These are phyloP conservation scores for Cyclotella cryptica DNA, from an alignment of 108 stramenopile species.

Conservation along the genomic window DNA sequence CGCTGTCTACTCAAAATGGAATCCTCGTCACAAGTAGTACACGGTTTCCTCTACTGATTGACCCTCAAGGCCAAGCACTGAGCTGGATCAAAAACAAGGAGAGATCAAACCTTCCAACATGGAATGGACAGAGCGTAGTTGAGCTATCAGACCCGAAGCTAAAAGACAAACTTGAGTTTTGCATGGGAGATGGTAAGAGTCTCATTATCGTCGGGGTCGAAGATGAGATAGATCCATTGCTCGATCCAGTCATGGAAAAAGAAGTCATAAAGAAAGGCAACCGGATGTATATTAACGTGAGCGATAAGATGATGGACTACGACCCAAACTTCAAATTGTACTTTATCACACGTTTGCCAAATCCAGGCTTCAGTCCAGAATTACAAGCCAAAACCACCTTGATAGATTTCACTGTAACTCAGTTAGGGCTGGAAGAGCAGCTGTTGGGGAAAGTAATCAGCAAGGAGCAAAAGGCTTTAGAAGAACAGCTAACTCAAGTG, in stretches of 20 bases:
- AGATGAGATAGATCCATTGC: constrained; percentile 93
- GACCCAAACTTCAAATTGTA: constrained; percentile 86
- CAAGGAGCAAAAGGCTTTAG: constrained; percentile 92
- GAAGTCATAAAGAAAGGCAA: constrained; percentile 85
- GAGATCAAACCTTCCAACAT: constrained; percentile 72
- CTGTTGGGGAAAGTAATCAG: constrained; percentile 91
- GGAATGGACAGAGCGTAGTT: constrained; percentile 62
- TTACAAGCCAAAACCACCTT: constrained; percentile 94
- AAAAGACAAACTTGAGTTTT: constrained; percentile 88
- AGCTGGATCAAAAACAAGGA: constrained; percentile 90
- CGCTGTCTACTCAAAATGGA: constrained; percentile 91
- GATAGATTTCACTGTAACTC: constrained; percentile 94
- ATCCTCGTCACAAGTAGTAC: constrained; percentile 91
- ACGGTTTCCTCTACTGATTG: constrained; percentile 87
- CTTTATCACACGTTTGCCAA: constrained; percentile 92
- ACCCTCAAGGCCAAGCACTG: constrained; percentile 93
- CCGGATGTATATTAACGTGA: constrained; percentile 77
- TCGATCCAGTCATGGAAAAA: constrained; percentile 93
- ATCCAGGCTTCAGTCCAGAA: constrained; percentile 92
- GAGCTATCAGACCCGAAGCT: constrained; percentile 80
- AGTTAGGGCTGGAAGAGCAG: constrained; percentile 93
- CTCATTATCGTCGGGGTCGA: constrained; percentile 89
- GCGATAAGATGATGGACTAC: constrained; percentile 92
- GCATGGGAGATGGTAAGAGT: constrained; percentile 88
- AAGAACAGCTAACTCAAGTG: constrained; percentile 92